Conservation (phyloP, 179 eudicot species). For the Heliamphora pulchella region DNA sequence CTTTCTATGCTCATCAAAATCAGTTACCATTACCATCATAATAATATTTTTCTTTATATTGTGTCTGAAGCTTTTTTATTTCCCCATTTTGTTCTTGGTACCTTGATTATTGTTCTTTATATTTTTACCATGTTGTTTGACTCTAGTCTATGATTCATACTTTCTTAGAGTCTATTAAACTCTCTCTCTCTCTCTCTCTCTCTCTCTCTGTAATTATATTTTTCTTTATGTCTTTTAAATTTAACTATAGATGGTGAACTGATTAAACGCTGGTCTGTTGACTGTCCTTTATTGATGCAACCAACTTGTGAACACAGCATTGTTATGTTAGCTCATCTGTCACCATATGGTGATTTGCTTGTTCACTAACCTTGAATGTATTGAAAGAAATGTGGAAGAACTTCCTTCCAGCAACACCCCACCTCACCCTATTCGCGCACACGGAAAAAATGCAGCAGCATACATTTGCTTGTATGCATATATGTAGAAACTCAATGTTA, state of each 20-base stretch:
- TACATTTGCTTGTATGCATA: background rate
- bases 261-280: background rate
- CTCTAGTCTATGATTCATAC: too few species aligned
- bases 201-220: background rate
- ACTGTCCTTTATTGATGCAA: slow-evolving; percentile 5
- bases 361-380: background rate
- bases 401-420: background rate
- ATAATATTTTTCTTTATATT: background rate
- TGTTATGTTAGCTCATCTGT: background rate
- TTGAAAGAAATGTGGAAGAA: background rate
- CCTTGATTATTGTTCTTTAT: too few species aligned
- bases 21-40: background rate
- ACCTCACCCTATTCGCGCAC: background rate
- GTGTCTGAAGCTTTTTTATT: too few species aligned
- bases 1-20: slow-evolving; percentile 2
- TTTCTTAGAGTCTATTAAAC: too few species aligned
- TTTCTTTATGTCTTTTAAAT: background rate
- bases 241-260: background rate
- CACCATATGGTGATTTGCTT: background rate
- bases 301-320: background rate
- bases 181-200: background rate
- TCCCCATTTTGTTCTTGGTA: too few species aligned
- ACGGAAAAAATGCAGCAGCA: background rate
- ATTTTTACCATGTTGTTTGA: too few species aligned
- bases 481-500: background rate